Evolutionary conservation across 2,329 filamentous ascomycete genomes (phyloP).

Genomic region (Pleomassaria siparia): DNA sequence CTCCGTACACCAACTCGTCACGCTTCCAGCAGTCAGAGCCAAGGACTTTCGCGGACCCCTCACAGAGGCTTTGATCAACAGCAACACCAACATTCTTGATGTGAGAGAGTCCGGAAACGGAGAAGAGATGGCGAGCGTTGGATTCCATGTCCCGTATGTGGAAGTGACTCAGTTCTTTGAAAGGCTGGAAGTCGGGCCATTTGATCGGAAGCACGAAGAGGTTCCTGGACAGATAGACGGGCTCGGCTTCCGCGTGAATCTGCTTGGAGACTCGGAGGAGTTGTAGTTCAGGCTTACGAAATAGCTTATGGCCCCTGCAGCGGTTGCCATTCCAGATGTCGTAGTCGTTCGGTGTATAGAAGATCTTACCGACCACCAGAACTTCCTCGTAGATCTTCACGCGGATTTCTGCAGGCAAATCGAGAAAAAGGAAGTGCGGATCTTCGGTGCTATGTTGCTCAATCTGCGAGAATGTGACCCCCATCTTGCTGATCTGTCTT

Average conservation of each 20-base stretch:
- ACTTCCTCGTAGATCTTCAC: conserved; percentile 16
- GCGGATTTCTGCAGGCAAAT: conserved; percentile 16
- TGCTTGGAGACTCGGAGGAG: conserved; percentile 16
- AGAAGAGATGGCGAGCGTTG: no score
- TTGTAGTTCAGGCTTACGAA: conserved; percentile 10
- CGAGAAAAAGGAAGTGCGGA: conserved; percentile 21
- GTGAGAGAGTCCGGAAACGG: not conserved
- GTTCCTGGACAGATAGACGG: conserved; percentile 18
- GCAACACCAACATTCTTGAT: conserved; percentile 3
- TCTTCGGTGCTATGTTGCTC: not conserved
- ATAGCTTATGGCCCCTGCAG: conserved; percentile 3
- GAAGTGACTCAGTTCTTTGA: not conserved
- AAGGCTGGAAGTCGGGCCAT: conserved; percentile 5
- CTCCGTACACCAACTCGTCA: not conserved
- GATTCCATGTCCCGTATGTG: not conserved
- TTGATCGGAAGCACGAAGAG: conserved; percentile 15
- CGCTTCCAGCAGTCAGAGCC: not conserved
- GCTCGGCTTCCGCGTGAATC: conserved; percentile 14
- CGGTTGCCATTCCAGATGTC: conserved; percentile 7
- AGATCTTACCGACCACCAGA: conserved; percentile 18
- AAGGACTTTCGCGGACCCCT: not conserved
- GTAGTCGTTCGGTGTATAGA: conserved; percentile 7
- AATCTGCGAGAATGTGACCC: no score
- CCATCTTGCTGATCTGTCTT: no score
- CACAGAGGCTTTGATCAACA: no score